A percentile compares a stretch with the other conserved stretches of the same genome.
phyloP scores from a whole-genome alignment of 2,329 filamentous ascomycete genomes.

The Aureobasidium sp. region DNA sequence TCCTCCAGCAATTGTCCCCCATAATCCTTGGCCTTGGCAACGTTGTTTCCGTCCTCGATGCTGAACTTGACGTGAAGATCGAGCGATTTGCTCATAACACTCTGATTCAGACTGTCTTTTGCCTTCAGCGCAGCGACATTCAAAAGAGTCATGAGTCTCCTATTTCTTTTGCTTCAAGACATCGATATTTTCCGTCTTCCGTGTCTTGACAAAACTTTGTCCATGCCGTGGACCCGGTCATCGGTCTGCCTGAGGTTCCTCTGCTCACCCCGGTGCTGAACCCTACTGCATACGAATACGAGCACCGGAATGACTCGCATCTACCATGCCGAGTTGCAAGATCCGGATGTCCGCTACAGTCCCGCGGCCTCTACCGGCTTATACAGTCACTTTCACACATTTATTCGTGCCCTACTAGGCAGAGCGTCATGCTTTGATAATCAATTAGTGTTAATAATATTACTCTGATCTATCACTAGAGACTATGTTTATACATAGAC shows the following conservation, averaged over 20 bases:
- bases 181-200: not conserved
- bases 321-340: not conserved
- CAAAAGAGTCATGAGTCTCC: slow-evolving; percentile 5
- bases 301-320: not conserved
- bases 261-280: not conserved
- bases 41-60: not conserved
- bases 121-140: not conserved
- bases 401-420: no score
- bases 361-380: no score
- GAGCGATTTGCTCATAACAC: not conserved
- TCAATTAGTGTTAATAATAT: no score
- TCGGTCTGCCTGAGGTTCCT: not conserved
- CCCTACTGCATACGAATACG: not conserved
- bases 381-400: no score
- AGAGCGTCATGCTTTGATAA: no score
- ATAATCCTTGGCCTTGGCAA: slow-evolving; percentile 1
- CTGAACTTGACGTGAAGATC: slow-evolving; percentile 1
- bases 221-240: not conserved
- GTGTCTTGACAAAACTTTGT: not conserved
- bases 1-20: not conserved
- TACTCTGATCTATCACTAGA: no score
- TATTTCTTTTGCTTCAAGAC: not conserved
- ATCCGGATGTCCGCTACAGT: not conserved
- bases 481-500: no score
- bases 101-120: not conserved